Evolutionary conservation across 2,329 filamentous ascomycete genomes (phyloP), one percentile per base, ranked within the genome.

Genomic region (Ceratocystiopsis sp.): DNA sequence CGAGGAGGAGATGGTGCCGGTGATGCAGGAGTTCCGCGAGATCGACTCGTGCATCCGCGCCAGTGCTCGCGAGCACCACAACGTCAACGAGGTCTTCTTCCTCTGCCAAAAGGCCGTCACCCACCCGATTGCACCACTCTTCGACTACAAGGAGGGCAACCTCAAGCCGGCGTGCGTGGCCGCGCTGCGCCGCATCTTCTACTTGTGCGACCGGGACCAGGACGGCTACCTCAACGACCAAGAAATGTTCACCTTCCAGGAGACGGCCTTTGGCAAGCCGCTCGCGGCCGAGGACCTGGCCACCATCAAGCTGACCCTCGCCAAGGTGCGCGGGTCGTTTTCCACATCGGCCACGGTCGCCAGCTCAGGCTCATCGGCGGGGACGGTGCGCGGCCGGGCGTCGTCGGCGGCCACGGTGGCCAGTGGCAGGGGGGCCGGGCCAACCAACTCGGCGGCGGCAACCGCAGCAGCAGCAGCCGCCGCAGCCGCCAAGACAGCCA

Each of bases 1-100:
- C 38, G 84, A 94, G 54, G 91, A 96, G 59, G 91, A 98, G 64
- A 95, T 98, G 85, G 69, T 96, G 32, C 91, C 91, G 1, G 80
- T 98, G 50, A 95, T 98, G 91, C 80, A 84, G 48, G 91, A 98
- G 63, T 98, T 96, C 63, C 89, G 94, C 57, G 91, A 96, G 61
- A 95, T 98, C 50, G 91, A 98, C 59, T 94, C 87, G 0, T 98
- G 91, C 61, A 96, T 98, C 57, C 75, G 91, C 44, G 86, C 87
- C 10, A 96, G 87, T 60, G 86, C 89, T 17, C 77, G 84, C 53
- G 84, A 94, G 54, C 85, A 94, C 56, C 78, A 81, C 53, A 95
- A 95, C 60, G 84, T 95, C 58, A 93, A 94, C 58, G 87, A 89
- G 60, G 85, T 89, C 46, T 96, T 98, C 64, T 96, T 94, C 55